Conservation (phyloP, 2,329 filamentous ascomycete species). For the Aspergillus sp. region DNA sequence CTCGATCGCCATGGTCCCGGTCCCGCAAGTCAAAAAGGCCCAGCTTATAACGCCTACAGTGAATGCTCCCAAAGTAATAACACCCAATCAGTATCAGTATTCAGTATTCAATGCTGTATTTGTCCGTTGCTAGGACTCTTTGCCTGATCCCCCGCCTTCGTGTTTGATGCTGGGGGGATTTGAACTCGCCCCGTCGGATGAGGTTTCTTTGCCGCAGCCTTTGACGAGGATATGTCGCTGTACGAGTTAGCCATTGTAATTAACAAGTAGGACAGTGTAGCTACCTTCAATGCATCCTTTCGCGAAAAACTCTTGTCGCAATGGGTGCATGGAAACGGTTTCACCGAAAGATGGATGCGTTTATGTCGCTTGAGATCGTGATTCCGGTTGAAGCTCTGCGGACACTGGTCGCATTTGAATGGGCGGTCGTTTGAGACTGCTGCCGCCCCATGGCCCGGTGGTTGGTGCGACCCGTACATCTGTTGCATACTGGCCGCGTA, state of each 20-base stretch:
- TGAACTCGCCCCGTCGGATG: conserved; percentile 12
- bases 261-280: conserved; percentile 21
- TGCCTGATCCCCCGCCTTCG: too few relatives aligned
- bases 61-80: too few relatives aligned
- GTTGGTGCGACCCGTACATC: conserved; percentile 56
- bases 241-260: not conserved
- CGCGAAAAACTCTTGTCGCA: conserved; percentile 97
- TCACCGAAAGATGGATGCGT: conserved; percentile 88
- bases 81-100: too few relatives aligned
- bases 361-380: conserved; percentile 96
- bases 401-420: conserved; percentile 90
- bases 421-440: conserved; percentile 69
- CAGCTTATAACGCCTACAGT: too few relatives aligned
- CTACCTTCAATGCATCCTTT: conserved; percentile 94
- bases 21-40: too few relatives aligned
- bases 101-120: too few relatives aligned
- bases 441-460: conserved; percentile 51
- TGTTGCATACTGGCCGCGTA: conserved; percentile 54
- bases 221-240: conserved; percentile 65
- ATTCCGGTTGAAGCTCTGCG: conserved; percentile 91
- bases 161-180: not conserved
- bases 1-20: too few relatives aligned
- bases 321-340: conserved; percentile 85
- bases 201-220: conserved; percentile 54
- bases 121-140: too few relatives aligned